Conservation (phyloP, 176 grass and related monocot species). For the Bonia amplexicaulis region DNA sequence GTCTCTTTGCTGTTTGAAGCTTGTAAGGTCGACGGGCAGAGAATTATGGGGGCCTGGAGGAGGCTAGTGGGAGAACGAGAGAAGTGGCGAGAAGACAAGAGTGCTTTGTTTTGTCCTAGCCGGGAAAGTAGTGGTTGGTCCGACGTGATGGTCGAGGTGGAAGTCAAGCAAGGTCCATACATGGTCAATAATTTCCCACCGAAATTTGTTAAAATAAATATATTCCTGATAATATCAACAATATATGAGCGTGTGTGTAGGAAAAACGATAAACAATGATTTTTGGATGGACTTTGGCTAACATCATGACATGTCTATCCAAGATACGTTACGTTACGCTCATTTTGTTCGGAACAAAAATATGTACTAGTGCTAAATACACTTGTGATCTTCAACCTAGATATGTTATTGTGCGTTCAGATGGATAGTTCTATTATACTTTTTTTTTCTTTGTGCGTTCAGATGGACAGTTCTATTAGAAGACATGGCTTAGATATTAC, state of each 20-base stretch:
- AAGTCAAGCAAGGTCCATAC: conserved; percentile 27
- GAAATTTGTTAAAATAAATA: neutral
- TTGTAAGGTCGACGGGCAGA: neutral
- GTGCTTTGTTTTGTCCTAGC: conserved; percentile 22
- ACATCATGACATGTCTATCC: no score
- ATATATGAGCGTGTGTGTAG: neutral
- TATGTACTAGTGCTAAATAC: neutral
- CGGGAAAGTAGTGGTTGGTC: conserved; percentile 16
- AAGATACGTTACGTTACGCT: neutral
- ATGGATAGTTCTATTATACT: neutral
- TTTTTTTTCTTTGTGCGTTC: neutral
- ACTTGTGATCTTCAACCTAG: neutral
- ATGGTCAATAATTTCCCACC: conserved; percentile 22
- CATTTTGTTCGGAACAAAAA: conserved; percentile 18
- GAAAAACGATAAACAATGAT: neutral
- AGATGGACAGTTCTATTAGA: neutral
- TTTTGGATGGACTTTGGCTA: no score
- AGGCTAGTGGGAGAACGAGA: conserved; percentile 28
- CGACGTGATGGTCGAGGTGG: conserved; percentile 14
- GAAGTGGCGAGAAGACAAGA: conserved; percentile 17
- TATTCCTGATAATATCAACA: neutral
- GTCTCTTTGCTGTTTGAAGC: conserved; percentile 21
- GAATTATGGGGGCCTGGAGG: neutral
- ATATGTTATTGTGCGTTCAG: neutral
- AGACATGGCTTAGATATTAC: neutral